Evolutionary conservation across 371 early-diverging fungal genomes (phyloP), one percentile per base, ranked within the genome.

Genomic region (Mortierella sp.): DNA sequence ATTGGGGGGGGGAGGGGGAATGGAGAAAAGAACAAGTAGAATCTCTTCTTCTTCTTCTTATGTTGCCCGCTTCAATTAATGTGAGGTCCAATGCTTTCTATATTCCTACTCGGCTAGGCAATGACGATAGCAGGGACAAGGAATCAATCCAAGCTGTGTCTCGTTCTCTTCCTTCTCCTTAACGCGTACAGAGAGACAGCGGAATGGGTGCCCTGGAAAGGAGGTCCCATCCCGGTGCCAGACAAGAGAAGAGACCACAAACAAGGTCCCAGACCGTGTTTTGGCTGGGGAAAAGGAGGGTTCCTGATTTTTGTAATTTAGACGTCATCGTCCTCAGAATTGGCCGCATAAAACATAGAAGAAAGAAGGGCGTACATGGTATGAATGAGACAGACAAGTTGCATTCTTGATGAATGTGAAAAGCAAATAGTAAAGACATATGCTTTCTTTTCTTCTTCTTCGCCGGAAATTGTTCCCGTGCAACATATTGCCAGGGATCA

Each of bases 41-140:
- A 0, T 21, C 24, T 24, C 41, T 7, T 41, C 10, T 14, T 24
- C 41, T 7, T 41, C 10, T 14, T 14, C 12, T 29, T 27, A 58
- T 32, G 7, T 68, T 68, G 68, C 68, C 68, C 68, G 68, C 68
- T 68, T 38, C 41, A 68, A 24, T 38, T 24, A 68, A 24, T n/a
- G 14, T 3, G n/a, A 56, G 2, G 8, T 38, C 24, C 4, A 8
- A 3, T 41, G 21, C 4, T 7, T 35, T 68, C 68, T 8, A 24
- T 7, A 5, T 24, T 21, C 24, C 18, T 32, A 10, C 65, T 14
- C 65, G 35, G 65, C 4, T 21, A 41, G 68, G 41, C 68, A 38
- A 41, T 68, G 41, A 11, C 24, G 10, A 41, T 41, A 41, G 8
- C 8, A 24, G 4, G 21, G 24, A 16, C 60, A 58, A 27, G 24